Conservation (phyloP, 192 early-diverging fungal genomes). For the Entomortierella parvispora region DNA sequence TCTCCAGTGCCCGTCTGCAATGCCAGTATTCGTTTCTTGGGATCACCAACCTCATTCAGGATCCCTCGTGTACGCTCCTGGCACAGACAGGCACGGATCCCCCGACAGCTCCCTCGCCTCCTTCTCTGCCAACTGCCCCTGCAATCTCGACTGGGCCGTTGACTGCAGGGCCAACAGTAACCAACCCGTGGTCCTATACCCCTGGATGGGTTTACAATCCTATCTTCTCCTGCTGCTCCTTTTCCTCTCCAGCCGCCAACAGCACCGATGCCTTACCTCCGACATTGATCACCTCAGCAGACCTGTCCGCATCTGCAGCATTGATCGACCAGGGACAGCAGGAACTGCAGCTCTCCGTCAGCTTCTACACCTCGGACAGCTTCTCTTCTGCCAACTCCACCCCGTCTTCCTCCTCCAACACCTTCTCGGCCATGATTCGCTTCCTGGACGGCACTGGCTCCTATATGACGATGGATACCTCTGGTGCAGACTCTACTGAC, state of each 20-base stretch:
- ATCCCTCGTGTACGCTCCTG: slow-evolving; percentile 35
- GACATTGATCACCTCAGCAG: slow-evolving; percentile 34
- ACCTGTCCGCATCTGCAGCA: slow-evolving; percentile 11
- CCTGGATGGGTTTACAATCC: slow-evolving; percentile 48
- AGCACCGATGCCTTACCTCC: background rate
- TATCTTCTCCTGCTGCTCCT: slow-evolving; percentile 41
- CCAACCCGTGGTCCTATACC: slow-evolving; percentile 34
- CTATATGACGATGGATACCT: slow-evolving; percentile 12
- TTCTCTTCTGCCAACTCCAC: background rate
- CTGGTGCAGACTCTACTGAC: background rate
- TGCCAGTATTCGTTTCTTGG: slow-evolving; percentile 42
- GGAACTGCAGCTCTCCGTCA: slow-evolving; percentile 27
- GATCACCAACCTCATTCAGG: slow-evolving; percentile 41
- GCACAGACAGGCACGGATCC: slow-evolving; percentile 1
- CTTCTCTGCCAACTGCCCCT: slow-evolving; percentile 15
- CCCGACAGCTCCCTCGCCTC: slow-evolving; percentile 8
- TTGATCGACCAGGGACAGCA: slow-evolving; percentile 42
- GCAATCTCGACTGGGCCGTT: slow-evolving; percentile 26
- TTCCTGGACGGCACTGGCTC: slow-evolving; percentile 31
- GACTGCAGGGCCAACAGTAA: slow-evolving; percentile 9
- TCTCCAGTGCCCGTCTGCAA: slow-evolving; percentile 39
- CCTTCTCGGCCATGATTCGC: slow-evolving; percentile 23
- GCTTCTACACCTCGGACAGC: slow-evolving; percentile 31
- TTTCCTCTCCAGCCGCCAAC: background rate
- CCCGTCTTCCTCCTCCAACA: slow-evolving; percentile 1